Conservation (phyloP, 345 rosid genomes). For the Gynandropsis gynandra region DNA sequence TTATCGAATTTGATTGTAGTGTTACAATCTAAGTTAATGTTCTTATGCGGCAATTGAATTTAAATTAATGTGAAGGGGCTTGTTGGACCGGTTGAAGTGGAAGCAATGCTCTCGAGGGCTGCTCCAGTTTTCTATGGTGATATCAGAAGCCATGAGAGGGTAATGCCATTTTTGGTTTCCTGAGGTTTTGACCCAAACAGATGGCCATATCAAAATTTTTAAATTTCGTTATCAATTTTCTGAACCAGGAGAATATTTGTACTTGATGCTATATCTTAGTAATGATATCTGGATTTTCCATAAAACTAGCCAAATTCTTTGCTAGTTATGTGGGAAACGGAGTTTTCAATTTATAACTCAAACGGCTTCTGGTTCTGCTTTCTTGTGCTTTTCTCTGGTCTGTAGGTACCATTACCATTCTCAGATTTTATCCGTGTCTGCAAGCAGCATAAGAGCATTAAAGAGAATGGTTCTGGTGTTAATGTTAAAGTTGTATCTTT, state of each 20-base stretch:
- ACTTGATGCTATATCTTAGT: not conserved
- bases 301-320: not conserved
- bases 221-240: no score
- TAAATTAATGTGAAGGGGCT: constrained; percentile 37
- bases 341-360: constrained; percentile 1
- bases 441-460: constrained; percentile 42
- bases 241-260: no score
- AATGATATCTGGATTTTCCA: not conserved
- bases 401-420: constrained; percentile 73
- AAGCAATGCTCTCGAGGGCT: constrained; percentile 66
- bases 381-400: constrained; percentile 5
- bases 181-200: not conserved
- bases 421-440: constrained; percentile 56
- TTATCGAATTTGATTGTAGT: not conserved
- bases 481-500: constrained; percentile 26
- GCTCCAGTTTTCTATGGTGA: constrained; percentile 77
- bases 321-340: not conserved
- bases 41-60: constrained; percentile 15
- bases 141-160: constrained; percentile 89
- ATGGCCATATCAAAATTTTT: not conserved
- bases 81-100: constrained; percentile 55
- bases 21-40: not conserved
- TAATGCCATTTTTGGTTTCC: constrained; percentile 22
- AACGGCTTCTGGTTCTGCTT: constrained; percentile 4
- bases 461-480: constrained; percentile 18